These are phyloP conservation scores for Sanghuangporus weigelae DNA, from an alignment of 1,284 basidiomycete species.

Conservation along the genomic window DNA sequence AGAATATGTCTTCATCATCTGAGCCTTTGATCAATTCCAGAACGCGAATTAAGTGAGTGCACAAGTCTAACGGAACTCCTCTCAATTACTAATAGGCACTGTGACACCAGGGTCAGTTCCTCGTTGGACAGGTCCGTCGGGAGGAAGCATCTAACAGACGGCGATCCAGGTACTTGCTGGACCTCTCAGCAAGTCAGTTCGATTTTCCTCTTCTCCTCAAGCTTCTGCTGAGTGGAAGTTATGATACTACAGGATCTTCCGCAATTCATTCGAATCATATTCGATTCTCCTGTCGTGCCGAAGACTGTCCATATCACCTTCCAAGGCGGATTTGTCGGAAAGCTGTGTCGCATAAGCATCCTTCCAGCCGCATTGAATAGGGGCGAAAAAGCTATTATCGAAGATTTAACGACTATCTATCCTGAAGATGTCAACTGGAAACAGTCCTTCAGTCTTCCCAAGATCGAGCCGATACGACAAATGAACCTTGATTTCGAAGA, in stretches of 20 bases:
- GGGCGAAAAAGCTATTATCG: constrained; percentile 33
- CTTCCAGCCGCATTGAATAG: constrained; percentile 5
- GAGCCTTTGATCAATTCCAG: neutral
- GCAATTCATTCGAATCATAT: constrained; percentile 64
- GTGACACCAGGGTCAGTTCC: constrained; percentile 66
- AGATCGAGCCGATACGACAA: constrained; percentile 13
- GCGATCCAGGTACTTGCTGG: constrained; percentile 77
- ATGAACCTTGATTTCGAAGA: constrained; percentile 68
- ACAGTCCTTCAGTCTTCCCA: constrained; percentile 54
- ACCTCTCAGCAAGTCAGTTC: constrained; percentile 65
- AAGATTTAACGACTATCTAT: constrained; percentile 47
- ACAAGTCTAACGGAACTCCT: neutral
- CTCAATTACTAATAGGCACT: neutral
- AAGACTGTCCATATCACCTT: constrained; percentile 60
- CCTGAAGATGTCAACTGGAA: constrained; percentile 73
- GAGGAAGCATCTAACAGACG: constrained; percentile 67
- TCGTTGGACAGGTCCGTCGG: constrained; percentile 71
- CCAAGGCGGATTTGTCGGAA: constrained; percentile 80
- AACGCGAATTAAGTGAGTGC: neutral
- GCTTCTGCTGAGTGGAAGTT: neutral
- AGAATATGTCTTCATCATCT: neutral
- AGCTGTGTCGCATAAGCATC: constrained; percentile 47
- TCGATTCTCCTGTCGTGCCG: constrained; percentile 48
- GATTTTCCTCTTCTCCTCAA: neutral
- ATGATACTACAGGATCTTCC: constrained; percentile 48